Evolutionary conservation across 139 green algal genomes (phyloP).

Genomic region (Picochlorum sp.): DNA sequence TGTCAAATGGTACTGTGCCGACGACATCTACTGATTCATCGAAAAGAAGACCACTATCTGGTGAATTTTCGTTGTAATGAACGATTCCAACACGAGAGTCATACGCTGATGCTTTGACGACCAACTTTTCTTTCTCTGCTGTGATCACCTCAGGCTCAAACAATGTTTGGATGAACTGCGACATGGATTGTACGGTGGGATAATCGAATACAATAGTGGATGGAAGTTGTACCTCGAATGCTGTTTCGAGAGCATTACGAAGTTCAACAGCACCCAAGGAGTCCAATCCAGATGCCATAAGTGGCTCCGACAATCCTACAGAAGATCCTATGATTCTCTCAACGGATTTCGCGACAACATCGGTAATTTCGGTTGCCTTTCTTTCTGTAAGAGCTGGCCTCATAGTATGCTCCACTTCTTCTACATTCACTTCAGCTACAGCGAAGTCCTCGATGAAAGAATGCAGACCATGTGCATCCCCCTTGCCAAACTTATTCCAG

Average conservation of each 20-base stretch:
- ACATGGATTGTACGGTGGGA: slow-evolving; percentile 38
- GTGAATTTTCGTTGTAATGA: slow-evolving; percentile 2
- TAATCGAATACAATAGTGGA: slow-evolving; percentile 66
- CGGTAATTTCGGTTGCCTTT: too few species aligned
- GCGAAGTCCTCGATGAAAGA: slow-evolving; percentile 25
- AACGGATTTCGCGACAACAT: slow-evolving; percentile 16
- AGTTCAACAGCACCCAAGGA: slow-evolving; percentile 46
- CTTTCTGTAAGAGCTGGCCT: too few species aligned
- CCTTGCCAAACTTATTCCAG: slow-evolving; percentile 27
- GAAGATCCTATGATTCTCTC: slow-evolving; percentile 10
- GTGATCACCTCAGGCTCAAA: background rate
- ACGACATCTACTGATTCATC: slow-evolving; percentile 32
- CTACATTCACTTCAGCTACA: background rate
- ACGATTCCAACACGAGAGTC: slow-evolving; percentile 4
- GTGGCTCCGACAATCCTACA: slow-evolving; percentile 14
- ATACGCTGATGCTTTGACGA: background rate
- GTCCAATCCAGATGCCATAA: slow-evolving; percentile 49
- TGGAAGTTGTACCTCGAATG: slow-evolving; percentile 41
- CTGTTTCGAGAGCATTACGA: slow-evolving; percentile 31
- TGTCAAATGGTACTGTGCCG: slow-evolving; percentile 26
- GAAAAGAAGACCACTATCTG: slow-evolving; percentile 2
- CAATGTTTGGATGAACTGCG: slow-evolving; percentile 11
- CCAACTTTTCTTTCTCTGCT: background rate
- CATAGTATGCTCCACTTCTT: background rate
- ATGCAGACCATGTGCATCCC: slow-evolving; percentile 3